Evolutionary conservation across 2,329 filamentous ascomycete genomes (phyloP).

Genomic region (Diaporthe aspalathi): DNA sequence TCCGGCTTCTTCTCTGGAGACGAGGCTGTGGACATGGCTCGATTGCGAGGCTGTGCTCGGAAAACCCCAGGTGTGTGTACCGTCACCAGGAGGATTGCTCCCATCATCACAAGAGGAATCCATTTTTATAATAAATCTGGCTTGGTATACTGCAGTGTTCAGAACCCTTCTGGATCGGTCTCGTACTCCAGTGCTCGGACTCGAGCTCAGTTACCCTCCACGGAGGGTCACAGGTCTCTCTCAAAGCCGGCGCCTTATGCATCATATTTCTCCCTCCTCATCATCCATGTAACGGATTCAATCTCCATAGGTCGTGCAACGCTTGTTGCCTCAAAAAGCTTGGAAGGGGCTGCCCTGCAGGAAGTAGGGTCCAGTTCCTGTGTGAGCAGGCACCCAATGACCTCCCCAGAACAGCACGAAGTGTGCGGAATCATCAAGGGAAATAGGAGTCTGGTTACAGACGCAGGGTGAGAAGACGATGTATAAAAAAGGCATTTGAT

Average conservation of each 20-base stretch:
- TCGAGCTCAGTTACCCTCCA: background rate
- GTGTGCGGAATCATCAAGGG: background rate
- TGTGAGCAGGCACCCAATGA: background rate
- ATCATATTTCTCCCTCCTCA: no score
- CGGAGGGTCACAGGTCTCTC: background rate
- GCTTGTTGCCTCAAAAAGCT: background rate
- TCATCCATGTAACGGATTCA: background rate
- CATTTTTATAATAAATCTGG: slow-evolving; percentile 4
- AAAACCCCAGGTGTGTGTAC: background rate
- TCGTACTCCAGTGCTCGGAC: background rate
- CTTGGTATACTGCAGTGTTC: background rate
- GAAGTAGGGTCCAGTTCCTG: background rate
- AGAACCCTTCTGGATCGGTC: background rate
- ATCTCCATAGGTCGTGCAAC: background rate
- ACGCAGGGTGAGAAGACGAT: slow-evolving; percentile 2
- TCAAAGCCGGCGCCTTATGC: background rate
- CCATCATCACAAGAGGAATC: background rate
- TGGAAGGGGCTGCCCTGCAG: slow-evolving; percentile 5
- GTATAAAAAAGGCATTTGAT: slow-evolving; percentile 3
- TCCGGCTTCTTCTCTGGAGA: background rate
- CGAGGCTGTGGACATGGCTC: background rate
- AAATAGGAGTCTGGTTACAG: background rate
- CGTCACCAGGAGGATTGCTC: no score
- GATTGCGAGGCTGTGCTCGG: background rate
- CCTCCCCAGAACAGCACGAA: background rate